A percentile compares a stretch with the other conserved stretches of the same genome.
These are phyloP conservation scores for Sphaerosporella brunnea DNA, from an alignment of 495 filamentous ascomycete species.

Conservation along the genomic window DNA sequence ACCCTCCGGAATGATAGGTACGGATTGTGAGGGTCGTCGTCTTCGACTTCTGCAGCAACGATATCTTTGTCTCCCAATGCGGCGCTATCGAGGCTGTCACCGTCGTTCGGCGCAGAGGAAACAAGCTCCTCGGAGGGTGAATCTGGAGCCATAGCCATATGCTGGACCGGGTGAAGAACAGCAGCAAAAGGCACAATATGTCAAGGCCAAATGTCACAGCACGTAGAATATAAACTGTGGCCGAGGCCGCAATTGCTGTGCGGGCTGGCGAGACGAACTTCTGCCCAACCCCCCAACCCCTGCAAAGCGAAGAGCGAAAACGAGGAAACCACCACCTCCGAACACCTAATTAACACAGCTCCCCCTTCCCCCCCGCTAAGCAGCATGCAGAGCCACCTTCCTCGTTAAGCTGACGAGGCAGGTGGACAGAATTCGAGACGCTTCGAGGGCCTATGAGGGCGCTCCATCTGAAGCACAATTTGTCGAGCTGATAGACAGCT, in stretches of 20 bases:
- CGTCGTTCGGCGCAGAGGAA: conserved; percentile 6
- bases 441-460: too few relatives aligned
- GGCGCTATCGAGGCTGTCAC: background rate
- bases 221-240: too few relatives aligned
- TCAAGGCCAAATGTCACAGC: background rate
- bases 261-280: background rate
- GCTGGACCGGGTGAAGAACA: background rate
- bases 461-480: too few relatives aligned
- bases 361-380: too few relatives aligned
- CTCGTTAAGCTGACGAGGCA: too few relatives aligned
- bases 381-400: too few relatives aligned
- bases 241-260: too few relatives aligned
- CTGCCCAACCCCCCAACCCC: background rate
- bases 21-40: background rate
- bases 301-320: background rate
- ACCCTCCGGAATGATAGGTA: conserved; percentile 44
- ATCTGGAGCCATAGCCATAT: background rate
- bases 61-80: background rate
- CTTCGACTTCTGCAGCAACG: background rate
- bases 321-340: too few relatives aligned
- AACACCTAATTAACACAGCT: too few relatives aligned
- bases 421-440: too few relatives aligned
- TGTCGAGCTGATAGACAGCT: too few relatives aligned
- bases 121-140: conserved; percentile 3
- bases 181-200: background rate